These are phyloP conservation scores for Dothistroma septosporum DNA, from an alignment of 2,329 filamentous ascomycete species.

Conservation along the genomic window DNA sequence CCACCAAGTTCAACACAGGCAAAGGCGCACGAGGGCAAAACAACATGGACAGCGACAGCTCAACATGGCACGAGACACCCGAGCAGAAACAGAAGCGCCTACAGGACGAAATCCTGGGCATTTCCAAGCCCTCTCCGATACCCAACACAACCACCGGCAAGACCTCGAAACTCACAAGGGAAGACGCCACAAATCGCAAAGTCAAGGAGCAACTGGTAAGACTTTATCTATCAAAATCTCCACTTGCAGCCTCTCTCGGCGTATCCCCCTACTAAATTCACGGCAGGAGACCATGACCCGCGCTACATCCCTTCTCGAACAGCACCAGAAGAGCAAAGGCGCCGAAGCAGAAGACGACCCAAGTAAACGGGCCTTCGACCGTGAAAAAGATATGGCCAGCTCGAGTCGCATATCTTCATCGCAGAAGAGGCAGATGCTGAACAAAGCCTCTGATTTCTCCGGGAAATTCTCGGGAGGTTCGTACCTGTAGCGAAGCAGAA, in stretches of 20 bases:
- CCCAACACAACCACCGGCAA: slow-evolving; percentile 10
- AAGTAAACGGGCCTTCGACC: slow-evolving; percentile 81
- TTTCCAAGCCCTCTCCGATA: slow-evolving; percentile 45
- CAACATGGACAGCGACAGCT: slow-evolving; percentile 41
- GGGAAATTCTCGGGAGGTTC: slow-evolving; percentile 73
- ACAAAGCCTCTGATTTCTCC: slow-evolving; percentile 74
- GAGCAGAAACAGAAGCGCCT: slow-evolving; percentile 79
- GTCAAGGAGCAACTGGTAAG: slow-evolving; percentile 58
- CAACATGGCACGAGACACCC: slow-evolving; percentile 87
- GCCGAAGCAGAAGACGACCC: slow-evolving; percentile 75
- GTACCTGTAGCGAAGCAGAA: slow-evolving; percentile 44
- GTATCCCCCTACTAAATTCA: slow-evolving; percentile 25
- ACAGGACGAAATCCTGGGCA: slow-evolving; percentile 76
- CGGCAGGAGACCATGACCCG: slow-evolving; percentile 36
- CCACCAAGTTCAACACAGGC: slow-evolving; percentile 75
- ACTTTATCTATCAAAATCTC: slow-evolving; percentile 15
- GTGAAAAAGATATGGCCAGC: slow-evolving; percentile 87
- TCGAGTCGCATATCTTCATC: slow-evolving; percentile 63
- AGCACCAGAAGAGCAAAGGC: slow-evolving; percentile 43
- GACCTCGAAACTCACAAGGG: slow-evolving; percentile 13
- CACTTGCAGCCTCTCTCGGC: background rate
- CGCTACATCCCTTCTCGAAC: slow-evolving; percentile 45
- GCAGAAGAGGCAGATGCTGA: slow-evolving; percentile 74
- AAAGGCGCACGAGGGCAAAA: slow-evolving; percentile 50
- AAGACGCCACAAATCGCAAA: slow-evolving; percentile 33